These are phyloP conservation scores for Castanea crenata DNA, from an alignment of 306 rosid species.

Conservation along the genomic window DNA sequence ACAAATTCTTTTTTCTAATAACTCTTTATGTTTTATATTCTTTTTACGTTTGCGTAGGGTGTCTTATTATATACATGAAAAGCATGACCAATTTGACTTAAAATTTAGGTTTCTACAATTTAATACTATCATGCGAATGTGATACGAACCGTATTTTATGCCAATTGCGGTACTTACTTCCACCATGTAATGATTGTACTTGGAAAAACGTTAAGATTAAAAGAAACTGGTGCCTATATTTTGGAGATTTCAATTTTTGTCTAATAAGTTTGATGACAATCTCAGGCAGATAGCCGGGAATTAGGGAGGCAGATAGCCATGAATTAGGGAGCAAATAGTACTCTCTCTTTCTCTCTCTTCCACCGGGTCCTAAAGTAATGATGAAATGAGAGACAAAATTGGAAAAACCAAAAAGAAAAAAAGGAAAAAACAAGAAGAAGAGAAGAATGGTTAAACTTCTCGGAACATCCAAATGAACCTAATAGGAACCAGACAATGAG, in stretches of 20 bases:
- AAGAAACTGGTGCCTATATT: not conserved
- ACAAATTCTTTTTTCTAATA: no score
- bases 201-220: not conserved
- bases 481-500: not conserved
- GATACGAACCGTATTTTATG: no score
- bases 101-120: no score
- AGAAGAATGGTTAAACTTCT: not conserved
- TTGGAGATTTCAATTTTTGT: not conserved
- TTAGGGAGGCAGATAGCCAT: not conserved
- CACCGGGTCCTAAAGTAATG: not conserved
- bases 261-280: not conserved
- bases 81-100: no score
- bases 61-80: no score
- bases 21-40: no score
- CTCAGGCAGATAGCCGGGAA: not conserved
- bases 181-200: not conserved
- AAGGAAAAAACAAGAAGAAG: not conserved
- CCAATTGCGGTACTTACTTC: not conserved
- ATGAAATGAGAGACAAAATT: not conserved
- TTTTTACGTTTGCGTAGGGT: no score
- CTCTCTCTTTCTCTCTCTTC: not conserved
- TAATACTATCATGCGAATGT: no score
- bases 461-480: not conserved
- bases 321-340: not conserved
- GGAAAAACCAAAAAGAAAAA: not conserved